Conservation (phyloP, 148 eudicot species). For the Linanthus parryae region DNA sequence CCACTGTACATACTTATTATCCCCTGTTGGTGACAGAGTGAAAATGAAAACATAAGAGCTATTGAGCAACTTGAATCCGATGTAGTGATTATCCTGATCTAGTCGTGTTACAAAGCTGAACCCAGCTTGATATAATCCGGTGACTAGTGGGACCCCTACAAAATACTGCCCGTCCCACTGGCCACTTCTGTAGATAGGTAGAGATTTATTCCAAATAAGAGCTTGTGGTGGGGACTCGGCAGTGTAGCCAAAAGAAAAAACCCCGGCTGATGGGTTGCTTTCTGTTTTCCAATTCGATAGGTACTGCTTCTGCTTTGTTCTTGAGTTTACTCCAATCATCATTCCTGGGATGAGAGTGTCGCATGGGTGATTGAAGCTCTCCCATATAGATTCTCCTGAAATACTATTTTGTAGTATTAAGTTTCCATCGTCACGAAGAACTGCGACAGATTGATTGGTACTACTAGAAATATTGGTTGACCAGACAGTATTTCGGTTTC, state of each 20-base stretch:
- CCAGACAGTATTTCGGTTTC: constrained; percentile 1
- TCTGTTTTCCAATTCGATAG: constrained; percentile 5
- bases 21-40: constrained; percentile 21
- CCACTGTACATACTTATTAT: constrained; percentile 10
- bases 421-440: constrained; percentile 1
- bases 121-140: constrained; percentile 33
- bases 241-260: too few species aligned
- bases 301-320: neutral
- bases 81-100: constrained; percentile 18
- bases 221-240: too few species aligned
- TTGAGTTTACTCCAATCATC: constrained; percentile 4
- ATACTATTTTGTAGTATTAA: neutral
- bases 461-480: constrained; percentile 13
- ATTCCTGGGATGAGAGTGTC: constrained; percentile 10
- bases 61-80: constrained; percentile 26
- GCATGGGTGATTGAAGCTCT: constrained; percentile 11
- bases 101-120: constrained; percentile 30
- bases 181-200: too few species aligned
- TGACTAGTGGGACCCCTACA: constrained; percentile 39
- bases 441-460: neutral
- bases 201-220: too few species aligned
- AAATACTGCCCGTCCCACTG: constrained; percentile 43
- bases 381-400: constrained; percentile 6
- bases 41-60: constrained; percentile 17
- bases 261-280: constrained; percentile 5